Base-by-base conservation (phyloP, 2,329 filamentous ascomycete genomes). In the Cladobotryum protrusum region DNA sequence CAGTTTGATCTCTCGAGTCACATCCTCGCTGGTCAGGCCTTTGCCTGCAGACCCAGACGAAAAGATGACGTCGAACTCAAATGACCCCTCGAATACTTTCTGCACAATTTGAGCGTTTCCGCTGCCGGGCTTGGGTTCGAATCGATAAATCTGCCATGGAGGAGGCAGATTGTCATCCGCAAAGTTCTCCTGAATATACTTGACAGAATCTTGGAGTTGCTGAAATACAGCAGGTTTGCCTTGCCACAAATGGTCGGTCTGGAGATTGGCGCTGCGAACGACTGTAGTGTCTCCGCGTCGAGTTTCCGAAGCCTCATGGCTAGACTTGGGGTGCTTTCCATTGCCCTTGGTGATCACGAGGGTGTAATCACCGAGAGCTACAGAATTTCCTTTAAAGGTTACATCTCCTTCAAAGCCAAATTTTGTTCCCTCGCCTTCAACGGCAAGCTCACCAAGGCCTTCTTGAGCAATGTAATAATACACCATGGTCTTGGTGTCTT, bases 41-140 rank as follows among this genome's bases (percentile, higher is more conserved):
- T 74, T 72, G 29, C 72, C 69, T 4, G 83, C 79, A 15, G 88
- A 91, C 13, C 73, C 82, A 52, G 91, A 95, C 4, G 88, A 89
- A 72, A 90, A 96, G 44, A 97, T 76, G 47, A 97, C 77, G 64
- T 97, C 93, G 59, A 97, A 97, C 72, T 91, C 89, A 61, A 97
- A 99, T 1, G 84, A 68, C 2, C 93, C 92, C 59, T 91, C 81
- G 59, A 96, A 97, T 2, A 90, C 82, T 70, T 96, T 96, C 68
- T 99, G 89, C 14, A 97, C 77, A 37, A 96, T 72, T 56, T 99
- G 92, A 13, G 89, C 72, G 62, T 97, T 97, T 29, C 90, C 92
- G 12, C 69, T 61, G 5, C 79, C 82, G 3, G 87, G 83, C 32
- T 71, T 68, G 64, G 95, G 86, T 41, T 75, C 69, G 48, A 97